Percentiles rank a stretch among this genome's conserved stretches.
These are phyloP conservation scores for Linderina pennispora DNA, from an alignment of 192 early-diverging fungal species.

Conservation along the genomic window DNA sequence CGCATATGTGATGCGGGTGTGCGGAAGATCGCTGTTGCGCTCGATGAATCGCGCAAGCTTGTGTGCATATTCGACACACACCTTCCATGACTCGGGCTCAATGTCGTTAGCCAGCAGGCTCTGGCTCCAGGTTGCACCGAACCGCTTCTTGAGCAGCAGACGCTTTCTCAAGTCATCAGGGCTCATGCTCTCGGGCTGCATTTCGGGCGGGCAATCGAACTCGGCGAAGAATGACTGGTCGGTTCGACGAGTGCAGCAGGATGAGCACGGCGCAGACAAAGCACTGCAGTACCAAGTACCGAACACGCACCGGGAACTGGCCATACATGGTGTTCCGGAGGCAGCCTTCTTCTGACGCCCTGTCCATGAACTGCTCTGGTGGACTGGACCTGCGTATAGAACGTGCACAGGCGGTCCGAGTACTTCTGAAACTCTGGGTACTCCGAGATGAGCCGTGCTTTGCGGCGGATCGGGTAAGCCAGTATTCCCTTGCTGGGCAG, in stretches of 20 bases:
- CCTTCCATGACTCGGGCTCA: background rate
- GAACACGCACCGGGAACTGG: conserved; percentile 12
- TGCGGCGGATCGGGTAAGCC: no score
- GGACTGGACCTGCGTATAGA: no score
- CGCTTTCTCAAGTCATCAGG: background rate
- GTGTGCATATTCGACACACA: background rate
- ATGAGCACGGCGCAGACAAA: conserved; percentile 10
- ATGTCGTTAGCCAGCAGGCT: background rate
- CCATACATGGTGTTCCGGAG: conserved; percentile 17
- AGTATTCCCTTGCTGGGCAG: no score
- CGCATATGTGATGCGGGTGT: background rate
- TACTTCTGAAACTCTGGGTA: no score
- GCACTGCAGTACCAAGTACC: conserved; percentile 24
- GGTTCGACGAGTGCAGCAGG: conserved; percentile 26
- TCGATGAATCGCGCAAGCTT: background rate
- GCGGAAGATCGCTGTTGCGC: background rate
- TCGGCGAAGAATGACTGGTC: conserved; percentile 30
- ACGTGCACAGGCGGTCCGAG: no score
- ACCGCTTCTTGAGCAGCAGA: background rate
- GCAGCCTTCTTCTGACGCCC: no score
- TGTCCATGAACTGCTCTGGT: no score
- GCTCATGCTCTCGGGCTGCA: background rate
- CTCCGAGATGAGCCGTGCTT: no score
- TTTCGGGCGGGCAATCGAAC: background rate
- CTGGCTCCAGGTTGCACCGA: background rate